phyloP scores from a whole-genome alignment of 208 protist species.

The Strigomonas culicis region DNA sequence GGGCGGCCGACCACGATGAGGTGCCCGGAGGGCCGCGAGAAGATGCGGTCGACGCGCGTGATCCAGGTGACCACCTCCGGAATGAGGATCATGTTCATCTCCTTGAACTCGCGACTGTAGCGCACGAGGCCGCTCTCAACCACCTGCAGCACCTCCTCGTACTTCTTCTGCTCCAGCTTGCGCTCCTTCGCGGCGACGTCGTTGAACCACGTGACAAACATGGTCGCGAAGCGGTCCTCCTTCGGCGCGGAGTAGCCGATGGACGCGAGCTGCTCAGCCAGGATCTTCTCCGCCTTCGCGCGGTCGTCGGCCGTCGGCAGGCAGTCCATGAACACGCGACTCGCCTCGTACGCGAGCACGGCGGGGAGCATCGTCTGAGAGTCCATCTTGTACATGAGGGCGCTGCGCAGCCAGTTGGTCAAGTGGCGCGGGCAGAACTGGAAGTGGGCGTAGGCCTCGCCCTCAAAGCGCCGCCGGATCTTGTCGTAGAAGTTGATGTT shows the following conservation, averaged over 20 bases:
- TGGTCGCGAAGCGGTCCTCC: conserved; percentile 69
- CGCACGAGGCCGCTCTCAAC: conserved; percentile 86
- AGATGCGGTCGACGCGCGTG: conserved; percentile 88
- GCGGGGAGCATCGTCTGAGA: conserved; percentile 84
- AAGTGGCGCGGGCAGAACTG: conserved; percentile 95
- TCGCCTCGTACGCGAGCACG: conserved; percentile 91
- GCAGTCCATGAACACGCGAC: conserved; percentile 93
- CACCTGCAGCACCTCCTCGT: conserved; percentile 64
- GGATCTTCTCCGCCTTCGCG: conserved; percentile 52
- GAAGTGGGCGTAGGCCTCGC: conserved; percentile 95
- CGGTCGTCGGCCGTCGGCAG: conserved; percentile 83
- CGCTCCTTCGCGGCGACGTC: conserved; percentile 23
- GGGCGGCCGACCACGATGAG: conserved; percentile 92
- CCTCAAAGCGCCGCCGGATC: conserved; percentile 86
- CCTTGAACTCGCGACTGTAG: conserved; percentile 95
- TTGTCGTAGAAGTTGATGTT: conserved; percentile 94
- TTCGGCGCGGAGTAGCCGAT: conserved; percentile 83
- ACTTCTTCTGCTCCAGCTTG: conserved; percentile 60
- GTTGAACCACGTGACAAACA: conserved; percentile 88
- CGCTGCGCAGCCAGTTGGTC: conserved; percentile 90
- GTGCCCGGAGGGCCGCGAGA: conserved; percentile 81
- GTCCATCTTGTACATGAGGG: conserved; percentile 93
- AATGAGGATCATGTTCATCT: conserved; percentile 90
- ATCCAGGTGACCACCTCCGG: conserved; percentile 89
- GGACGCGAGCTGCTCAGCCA: conserved; percentile 77